phyloP scores from a whole-genome alignment of 805 yeast species.

The Candida vartiovaarae region DNA sequence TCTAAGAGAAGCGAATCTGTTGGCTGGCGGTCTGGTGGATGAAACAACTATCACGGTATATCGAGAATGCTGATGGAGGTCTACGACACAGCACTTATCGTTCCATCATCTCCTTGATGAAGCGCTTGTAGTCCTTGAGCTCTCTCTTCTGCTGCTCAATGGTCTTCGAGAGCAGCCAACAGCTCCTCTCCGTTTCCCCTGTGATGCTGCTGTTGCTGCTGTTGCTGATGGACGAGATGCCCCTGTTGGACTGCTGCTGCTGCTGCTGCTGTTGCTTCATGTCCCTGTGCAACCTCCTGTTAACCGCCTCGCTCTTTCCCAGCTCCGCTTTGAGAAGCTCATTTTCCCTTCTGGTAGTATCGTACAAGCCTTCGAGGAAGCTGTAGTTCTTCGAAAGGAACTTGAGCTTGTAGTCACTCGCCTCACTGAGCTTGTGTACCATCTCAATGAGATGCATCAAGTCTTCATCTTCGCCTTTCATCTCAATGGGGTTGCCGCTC shows the following conservation, averaged over 20 bases:
- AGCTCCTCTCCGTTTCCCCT: background rate
- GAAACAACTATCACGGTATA: background rate
- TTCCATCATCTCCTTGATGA: slow-evolving; percentile 21
- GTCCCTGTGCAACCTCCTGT: slow-evolving; percentile 3
- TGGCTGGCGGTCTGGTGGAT: background rate
- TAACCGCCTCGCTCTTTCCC: background rate
- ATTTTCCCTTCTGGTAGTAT: slow-evolving; percentile 9
- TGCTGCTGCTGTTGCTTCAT: background rate
- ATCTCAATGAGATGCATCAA: slow-evolving; percentile 4
- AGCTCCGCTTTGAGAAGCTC: slow-evolving; percentile 2
- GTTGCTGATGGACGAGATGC: background rate
- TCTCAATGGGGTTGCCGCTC: slow-evolving; percentile 10
- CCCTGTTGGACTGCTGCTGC: background rate
- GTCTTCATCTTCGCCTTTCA: background rate
- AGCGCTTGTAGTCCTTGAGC: slow-evolving; percentile 18
- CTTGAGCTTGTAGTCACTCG: slow-evolving; percentile 12
- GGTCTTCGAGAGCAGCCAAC: background rate
- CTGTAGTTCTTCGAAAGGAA: slow-evolving; percentile 20
- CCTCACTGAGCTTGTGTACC: slow-evolving; percentile 11
- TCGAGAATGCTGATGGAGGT: background rate
- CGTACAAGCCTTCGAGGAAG: slow-evolving; percentile 16
- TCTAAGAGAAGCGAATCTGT: too few relatives aligned
- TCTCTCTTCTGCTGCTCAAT: slow-evolving; percentile 13
- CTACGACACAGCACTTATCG: slow-evolving; percentile 2
- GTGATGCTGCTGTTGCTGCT: background rate